Evolutionary conservation across 2,329 filamentous ascomycete species (phyloP).

Genomic region (Cordyceps pruinosa): DNA sequence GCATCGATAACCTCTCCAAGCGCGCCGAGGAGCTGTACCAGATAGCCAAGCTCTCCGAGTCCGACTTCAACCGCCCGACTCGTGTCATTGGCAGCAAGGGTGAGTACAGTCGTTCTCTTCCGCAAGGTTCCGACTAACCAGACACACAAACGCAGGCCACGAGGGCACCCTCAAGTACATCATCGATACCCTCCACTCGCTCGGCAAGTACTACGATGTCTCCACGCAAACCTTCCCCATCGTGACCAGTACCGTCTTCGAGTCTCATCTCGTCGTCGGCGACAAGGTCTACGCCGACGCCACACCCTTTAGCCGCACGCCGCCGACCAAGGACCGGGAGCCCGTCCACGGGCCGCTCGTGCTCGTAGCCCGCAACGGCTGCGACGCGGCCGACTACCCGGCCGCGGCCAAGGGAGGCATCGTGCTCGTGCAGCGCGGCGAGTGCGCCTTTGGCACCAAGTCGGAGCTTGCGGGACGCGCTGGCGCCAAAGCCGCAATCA

Average conservation of each 20-base stretch:
- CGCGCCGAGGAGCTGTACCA: conserved; percentile 56
- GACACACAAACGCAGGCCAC: conserved; percentile 41
- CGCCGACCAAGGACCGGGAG: conserved; percentile 53
- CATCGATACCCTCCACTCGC: conserved; percentile 43
- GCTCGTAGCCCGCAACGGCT: conserved; percentile 57
- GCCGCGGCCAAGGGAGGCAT: conserved; percentile 53
- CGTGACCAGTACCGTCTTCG: conserved; percentile 51
- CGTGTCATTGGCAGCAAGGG: conserved; percentile 63
- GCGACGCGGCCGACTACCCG: conserved; percentile 57
- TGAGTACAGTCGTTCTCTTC: conserved; percentile 23
- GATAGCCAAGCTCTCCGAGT: conserved; percentile 51
- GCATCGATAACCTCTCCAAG: conserved; percentile 45
- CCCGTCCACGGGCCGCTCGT: conserved; percentile 53
- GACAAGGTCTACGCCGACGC: conserved; percentile 43
- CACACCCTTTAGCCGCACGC: conserved; percentile 57
- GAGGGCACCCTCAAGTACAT: conserved; percentile 59
- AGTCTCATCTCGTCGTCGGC: conserved; percentile 52
- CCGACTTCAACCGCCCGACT: conserved; percentile 61
- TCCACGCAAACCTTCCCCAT: conserved; percentile 59
- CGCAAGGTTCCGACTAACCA: conserved; percentile 8
- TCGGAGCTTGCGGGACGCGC: conserved; percentile 59
- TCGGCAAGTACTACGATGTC: conserved; percentile 55
- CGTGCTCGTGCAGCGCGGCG: conserved; percentile 63
- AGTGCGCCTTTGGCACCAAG: conserved; percentile 66
- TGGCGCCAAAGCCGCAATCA: conserved; percentile 62